These are phyloP conservation scores for Jaapia argillacea DNA, from an alignment of 768 basidiomycete genomes.

Conservation along the genomic window DNA sequence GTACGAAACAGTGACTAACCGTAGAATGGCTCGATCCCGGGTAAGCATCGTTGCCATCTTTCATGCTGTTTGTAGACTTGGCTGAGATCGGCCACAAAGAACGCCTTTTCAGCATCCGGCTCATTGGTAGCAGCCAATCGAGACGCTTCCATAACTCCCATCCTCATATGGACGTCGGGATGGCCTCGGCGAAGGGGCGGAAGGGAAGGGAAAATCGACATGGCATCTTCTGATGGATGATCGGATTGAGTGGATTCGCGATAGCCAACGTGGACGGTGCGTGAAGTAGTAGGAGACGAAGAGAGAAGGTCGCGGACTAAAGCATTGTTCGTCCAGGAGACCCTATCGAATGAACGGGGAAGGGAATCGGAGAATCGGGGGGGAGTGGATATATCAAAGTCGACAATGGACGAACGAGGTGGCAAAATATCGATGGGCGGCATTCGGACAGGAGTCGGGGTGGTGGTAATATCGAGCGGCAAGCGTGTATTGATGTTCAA, in stretches of 20 bases:
- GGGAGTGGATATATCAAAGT: conserved; percentile 18
- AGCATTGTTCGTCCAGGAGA: conserved; percentile 9
- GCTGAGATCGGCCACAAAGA: conserved; percentile 92
- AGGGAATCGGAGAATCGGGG: conserved; percentile 9
- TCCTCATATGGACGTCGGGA: conserved; percentile 63
- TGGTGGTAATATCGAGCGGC: too few species aligned
- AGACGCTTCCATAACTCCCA: conserved; percentile 63
- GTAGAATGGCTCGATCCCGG: conserved; percentile 89
- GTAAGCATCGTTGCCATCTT: conserved; percentile 70
- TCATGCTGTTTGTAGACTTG: conserved; percentile 79
- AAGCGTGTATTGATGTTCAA: too few species aligned
- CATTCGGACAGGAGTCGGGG: too few species aligned
- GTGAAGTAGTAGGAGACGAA: conserved; percentile 4
- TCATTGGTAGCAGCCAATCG: conserved; percentile 39
- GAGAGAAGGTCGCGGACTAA: conserved; percentile 12
- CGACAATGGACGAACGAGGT: conserved; percentile 18
- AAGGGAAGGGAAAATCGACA: conserved; percentile 46
- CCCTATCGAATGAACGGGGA: conserved; percentile 13
- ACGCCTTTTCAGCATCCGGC: conserved; percentile 82
- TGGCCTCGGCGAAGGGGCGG: conserved; percentile 63
- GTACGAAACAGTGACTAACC: conserved; percentile 39
- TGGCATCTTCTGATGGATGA: conserved; percentile 19
- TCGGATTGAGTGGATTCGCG: neutral
- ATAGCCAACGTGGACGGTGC: conserved; percentile 1
- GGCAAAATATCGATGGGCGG: conserved; percentile 8